These are phyloP conservation scores for Aspergillus pseudoglaucus DNA, from an alignment of 2,329 filamentous ascomycete genomes.

Conservation along the genomic window DNA sequence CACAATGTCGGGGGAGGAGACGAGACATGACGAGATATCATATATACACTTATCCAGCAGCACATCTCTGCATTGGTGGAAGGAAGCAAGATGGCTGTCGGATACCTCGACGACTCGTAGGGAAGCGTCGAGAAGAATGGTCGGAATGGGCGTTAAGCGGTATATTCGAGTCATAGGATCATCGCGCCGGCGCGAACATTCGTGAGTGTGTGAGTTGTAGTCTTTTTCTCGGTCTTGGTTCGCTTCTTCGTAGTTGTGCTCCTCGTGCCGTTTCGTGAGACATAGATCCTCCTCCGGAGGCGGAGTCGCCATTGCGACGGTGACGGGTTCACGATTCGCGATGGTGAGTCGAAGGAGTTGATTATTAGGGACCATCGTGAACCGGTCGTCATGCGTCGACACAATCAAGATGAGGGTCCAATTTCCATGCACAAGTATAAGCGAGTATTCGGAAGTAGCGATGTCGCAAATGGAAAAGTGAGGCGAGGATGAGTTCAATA, in stretches of 20 bases:
- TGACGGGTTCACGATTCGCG: constrained; percentile 11
- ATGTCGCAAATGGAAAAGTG: no score
- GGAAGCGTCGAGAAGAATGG: constrained; percentile 32
- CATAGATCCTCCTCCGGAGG: constrained; percentile 15
- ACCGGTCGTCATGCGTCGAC: background rate
- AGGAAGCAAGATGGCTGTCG: constrained; percentile 35
- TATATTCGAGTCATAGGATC: constrained; percentile 19
- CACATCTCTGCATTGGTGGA: constrained; percentile 25
- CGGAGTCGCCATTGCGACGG: constrained; percentile 18
- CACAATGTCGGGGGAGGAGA: constrained; percentile 30
- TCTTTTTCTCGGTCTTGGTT: background rate
- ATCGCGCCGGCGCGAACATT: background rate
- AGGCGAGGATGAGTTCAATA: no score
- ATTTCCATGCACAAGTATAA: background rate
- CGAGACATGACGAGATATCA: constrained; percentile 29
- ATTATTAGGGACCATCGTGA: constrained; percentile 6
- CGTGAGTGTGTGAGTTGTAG: background rate
- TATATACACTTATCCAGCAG: constrained; percentile 34
- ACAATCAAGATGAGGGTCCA: background rate
- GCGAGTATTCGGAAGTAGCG: background rate
- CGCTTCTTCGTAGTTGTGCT: background rate
- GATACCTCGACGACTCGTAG: constrained; percentile 39
- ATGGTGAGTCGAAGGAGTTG: constrained; percentile 18
- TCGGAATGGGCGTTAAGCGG: constrained; percentile 30
- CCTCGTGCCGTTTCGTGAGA: background rate